Conservation (phyloP, 164 flowering plant species). For the Umbilicus rupestris region DNA sequence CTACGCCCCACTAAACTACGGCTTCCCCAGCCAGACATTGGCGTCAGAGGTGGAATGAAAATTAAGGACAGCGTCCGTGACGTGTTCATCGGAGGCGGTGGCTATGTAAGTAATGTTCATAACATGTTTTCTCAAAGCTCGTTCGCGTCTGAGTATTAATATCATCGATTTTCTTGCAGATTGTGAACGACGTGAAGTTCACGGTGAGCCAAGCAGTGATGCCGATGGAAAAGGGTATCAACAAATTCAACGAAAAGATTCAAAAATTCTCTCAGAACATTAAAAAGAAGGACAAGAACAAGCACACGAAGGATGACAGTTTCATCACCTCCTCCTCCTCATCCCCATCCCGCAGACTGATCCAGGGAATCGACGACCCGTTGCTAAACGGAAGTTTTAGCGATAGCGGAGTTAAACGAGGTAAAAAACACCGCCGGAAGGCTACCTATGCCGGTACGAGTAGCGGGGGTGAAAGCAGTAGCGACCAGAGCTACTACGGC, state of each 20-base stretch:
- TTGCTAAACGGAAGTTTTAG: slow-evolving; percentile 77
- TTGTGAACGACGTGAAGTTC: slow-evolving; percentile 86
- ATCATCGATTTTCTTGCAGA: slow-evolving; percentile 40
- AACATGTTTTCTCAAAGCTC: too few species aligned
- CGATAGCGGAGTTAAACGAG: slow-evolving; percentile 57
- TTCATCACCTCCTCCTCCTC: slow-evolving; percentile 34
- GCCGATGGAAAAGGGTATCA: slow-evolving; percentile 86
- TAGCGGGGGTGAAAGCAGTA: slow-evolving; percentile 91
- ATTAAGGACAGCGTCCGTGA: slow-evolving; percentile 85
- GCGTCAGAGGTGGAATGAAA: slow-evolving; percentile 57
- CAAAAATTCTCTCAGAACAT: slow-evolving; percentile 80
- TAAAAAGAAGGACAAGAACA: slow-evolving; percentile 62
- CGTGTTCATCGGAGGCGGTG: slow-evolving; percentile 87
- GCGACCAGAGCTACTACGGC: slow-evolving; percentile 57
- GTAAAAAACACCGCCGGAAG: slow-evolving; percentile 57
- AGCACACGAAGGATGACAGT: slow-evolving; percentile 64
- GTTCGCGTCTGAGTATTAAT: not conserved
- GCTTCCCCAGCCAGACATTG: slow-evolving; percentile 69
- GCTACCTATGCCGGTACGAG: slow-evolving; percentile 76
- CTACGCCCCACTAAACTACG: slow-evolving; percentile 86
- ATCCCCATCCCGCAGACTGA: slow-evolving; percentile 45
- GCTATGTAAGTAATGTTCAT: slow-evolving; percentile 45
- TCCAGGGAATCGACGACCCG: slow-evolving; percentile 95
- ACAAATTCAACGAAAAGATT: slow-evolving; percentile 65
- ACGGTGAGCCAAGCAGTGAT: slow-evolving; percentile 85